These are phyloP conservation scores for Penicillium lagena DNA, from an alignment of 495 filamentous ascomycete species.

Conservation along the genomic window DNA sequence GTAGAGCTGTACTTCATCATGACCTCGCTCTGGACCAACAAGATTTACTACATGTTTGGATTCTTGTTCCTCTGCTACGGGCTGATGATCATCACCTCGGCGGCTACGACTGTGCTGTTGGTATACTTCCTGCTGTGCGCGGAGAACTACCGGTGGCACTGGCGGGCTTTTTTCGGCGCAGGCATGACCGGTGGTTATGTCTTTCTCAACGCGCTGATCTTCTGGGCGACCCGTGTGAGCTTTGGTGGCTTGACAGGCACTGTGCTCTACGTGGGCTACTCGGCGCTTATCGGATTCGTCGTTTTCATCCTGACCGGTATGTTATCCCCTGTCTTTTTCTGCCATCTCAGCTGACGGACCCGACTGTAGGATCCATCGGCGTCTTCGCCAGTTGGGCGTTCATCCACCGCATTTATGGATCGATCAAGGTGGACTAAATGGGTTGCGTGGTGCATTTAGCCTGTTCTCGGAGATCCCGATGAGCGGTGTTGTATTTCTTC, in stretches of 20 bases:
- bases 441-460: background rate
- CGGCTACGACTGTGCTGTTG: constrained; percentile 83
- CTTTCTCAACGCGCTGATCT: constrained; percentile 79
- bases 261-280: constrained; percentile 92
- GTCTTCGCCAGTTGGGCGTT: constrained; percentile 94
- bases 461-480: background rate
- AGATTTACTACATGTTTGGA: constrained; percentile 99
- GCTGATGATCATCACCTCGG: constrained; percentile 93
- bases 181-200: constrained; percentile 87
- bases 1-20: constrained; percentile 98
- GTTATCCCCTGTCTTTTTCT: constrained; percentile 24
- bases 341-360: constrained; percentile 9
- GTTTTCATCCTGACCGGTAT: constrained; percentile 91
- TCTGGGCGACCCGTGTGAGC: constrained; percentile 79
- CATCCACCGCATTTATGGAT: constrained; percentile 85
- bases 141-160: constrained; percentile 99
- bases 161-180: constrained; percentile 83
- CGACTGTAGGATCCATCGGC: constrained; percentile 72
- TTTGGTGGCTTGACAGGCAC: constrained; percentile 79
- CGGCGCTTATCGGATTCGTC: constrained; percentile 76
- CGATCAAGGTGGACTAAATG: constrained; percentile 86
- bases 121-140: constrained; percentile 92
- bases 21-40: constrained; percentile 93
- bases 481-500: background rate
- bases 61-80: constrained; percentile 98